Conservation (phyloP, 192 early-diverging fungal species). For the Coemansia sp. region DNA sequence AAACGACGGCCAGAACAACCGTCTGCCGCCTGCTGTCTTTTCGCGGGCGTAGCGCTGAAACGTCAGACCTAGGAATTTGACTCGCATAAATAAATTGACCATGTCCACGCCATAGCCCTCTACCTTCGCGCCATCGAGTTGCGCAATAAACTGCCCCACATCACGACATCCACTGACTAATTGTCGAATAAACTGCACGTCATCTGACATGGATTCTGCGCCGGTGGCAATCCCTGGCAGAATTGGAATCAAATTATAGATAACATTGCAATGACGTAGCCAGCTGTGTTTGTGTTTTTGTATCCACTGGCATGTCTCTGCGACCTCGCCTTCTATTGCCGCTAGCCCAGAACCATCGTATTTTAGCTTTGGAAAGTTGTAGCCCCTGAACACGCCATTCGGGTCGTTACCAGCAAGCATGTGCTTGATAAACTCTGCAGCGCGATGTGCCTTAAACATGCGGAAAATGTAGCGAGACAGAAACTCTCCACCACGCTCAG, state of each 20-base stretch:
- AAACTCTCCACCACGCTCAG: conserved; percentile 23
- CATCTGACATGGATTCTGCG: conserved; percentile 10
- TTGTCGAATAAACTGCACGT: conserved; percentile 13
- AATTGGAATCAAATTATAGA: conserved; percentile 36
- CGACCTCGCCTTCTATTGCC: conserved; percentile 27
- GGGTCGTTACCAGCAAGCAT: conserved; percentile 39
- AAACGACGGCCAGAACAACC: conserved; percentile 48
- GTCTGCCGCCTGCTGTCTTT: conserved; percentile 13
- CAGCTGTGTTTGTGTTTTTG: conserved; percentile 10
- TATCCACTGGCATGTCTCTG: conserved; percentile 18
- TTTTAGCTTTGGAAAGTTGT: conserved; percentile 34
- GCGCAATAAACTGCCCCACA: conserved; percentile 16
- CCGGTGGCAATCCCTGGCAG: conserved; percentile 17
- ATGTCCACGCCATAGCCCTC: conserved; percentile 39
- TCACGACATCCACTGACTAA: conserved; percentile 14
- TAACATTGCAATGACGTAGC: conserved; percentile 28
- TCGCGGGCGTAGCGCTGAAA: conserved; percentile 41
- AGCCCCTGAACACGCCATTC: conserved; percentile 31
- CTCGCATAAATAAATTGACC: conserved; percentile 46
- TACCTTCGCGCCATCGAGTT: conserved; percentile 17
- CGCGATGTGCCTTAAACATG: conserved; percentile 27
- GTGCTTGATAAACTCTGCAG: conserved; percentile 33
- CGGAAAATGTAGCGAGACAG: conserved; percentile 9
- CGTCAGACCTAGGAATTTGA: conserved; percentile 40
- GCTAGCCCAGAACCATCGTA: conserved; percentile 20